A percentile compares a stretch with the other conserved stretches of the same genome.
Conservation (phyloP, 75 land plant genomes). For the Pinus tabuliformis region DNA sequence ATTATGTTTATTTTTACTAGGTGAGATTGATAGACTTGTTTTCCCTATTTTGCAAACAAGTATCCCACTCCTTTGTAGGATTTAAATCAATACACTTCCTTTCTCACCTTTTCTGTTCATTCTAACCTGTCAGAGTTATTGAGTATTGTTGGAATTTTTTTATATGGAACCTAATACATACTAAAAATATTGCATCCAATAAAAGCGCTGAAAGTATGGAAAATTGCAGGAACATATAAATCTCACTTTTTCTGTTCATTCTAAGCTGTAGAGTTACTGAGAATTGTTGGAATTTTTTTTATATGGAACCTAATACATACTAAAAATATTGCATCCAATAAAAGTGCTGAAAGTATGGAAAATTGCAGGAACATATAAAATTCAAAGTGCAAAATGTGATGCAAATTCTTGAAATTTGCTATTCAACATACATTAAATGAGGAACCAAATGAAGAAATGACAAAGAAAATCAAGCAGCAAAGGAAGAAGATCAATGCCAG, state of each 20-base stretch:
- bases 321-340: background rate
- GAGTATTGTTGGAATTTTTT: too few relatives aligned
- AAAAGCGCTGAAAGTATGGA: background rate
- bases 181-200: background rate
- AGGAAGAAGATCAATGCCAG: too few relatives aligned
- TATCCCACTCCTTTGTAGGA: background rate
- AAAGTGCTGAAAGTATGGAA: background rate
- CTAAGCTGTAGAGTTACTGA: background rate
- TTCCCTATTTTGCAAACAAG: background rate
- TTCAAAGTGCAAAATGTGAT: background rate
- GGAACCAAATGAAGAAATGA: too few relatives aligned
- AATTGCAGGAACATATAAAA: background rate
- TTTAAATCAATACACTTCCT: too few relatives aligned
- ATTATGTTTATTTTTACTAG: conserved; percentile 98
- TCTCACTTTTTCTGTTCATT: too few relatives aligned
- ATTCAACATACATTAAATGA: too few relatives aligned
- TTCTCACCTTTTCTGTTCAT: too few relatives aligned
- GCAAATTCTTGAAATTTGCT: too few relatives aligned
- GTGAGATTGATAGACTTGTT: conserved; percentile 23
- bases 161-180: background rate
- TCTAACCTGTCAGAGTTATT: background rate
- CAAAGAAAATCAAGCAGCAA: too few relatives aligned
- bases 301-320: background rate
- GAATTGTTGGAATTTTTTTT: background rate
- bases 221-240: background rate